Conservation (phyloP, 768 basidiomycete genomes). For the Leccinum broughii region DNA sequence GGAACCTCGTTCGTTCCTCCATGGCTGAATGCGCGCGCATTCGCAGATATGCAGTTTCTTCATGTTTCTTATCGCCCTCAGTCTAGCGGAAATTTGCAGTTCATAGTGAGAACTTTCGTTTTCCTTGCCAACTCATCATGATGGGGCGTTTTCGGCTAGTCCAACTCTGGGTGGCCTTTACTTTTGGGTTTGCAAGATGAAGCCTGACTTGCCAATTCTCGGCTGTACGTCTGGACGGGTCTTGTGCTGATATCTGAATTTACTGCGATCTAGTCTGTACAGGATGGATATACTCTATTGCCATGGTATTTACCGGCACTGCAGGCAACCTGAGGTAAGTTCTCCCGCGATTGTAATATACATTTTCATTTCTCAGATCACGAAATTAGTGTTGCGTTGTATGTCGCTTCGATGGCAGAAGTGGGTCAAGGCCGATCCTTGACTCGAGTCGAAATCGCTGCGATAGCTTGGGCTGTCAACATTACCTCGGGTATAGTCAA, state of each 20-base stretch:
- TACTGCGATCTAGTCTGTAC: constrained; percentile 39
- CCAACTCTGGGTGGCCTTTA: constrained; percentile 61
- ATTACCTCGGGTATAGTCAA: constrained; percentile 55
- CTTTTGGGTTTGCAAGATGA: constrained; percentile 66
- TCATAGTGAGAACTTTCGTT: constrained; percentile 43
- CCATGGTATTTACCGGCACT: constrained; percentile 60
- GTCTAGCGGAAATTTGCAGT: constrained; percentile 59
- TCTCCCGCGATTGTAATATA: background rate
- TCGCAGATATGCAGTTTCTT: constrained; percentile 55
- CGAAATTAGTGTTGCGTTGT: constrained; percentile 46
- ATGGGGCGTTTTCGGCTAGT: constrained; percentile 26
- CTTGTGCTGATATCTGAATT: background rate
- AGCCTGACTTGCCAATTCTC: constrained; percentile 50
- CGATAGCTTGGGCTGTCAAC: constrained; percentile 59
- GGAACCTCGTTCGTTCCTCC: background rate
- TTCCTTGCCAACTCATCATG: constrained; percentile 1
- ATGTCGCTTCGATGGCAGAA: constrained; percentile 53
- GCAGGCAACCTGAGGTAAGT: constrained; percentile 54
- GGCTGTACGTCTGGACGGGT: constrained; percentile 42
- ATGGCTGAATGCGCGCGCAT: background rate
- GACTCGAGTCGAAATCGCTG: constrained; percentile 49
- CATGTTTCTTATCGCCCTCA: constrained; percentile 57
- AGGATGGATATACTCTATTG: constrained; percentile 61
- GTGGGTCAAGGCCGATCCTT: constrained; percentile 46
- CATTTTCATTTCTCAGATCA: background rate